These are phyloP conservation scores for Xylariaceae sp. DNA, from an alignment of 2,329 filamentous ascomycete species.

Conservation along the genomic window DNA sequence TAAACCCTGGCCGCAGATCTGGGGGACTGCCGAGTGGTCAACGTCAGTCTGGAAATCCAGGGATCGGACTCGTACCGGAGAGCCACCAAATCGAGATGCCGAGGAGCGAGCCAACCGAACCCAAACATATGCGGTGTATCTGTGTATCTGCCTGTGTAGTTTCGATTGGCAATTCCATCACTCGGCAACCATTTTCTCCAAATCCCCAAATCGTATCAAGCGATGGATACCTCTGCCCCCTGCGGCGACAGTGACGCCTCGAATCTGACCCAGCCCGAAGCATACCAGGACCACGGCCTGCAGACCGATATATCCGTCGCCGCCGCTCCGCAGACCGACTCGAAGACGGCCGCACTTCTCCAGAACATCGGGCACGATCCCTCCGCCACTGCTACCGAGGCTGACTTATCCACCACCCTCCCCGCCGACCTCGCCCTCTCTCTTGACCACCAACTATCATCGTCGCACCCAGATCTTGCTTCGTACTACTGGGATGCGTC, in stretches of 20 bases:
- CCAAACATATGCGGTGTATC: neutral
- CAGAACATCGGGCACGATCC: slow-evolving; percentile 19
- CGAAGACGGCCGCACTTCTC: slow-evolving; percentile 24
- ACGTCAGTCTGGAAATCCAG: too few relatives aligned
- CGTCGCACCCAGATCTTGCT: slow-evolving; percentile 22
- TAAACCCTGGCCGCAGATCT: too few relatives aligned
- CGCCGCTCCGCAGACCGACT: slow-evolving; percentile 19
- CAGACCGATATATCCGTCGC: slow-evolving; percentile 1
- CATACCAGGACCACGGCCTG: neutral
- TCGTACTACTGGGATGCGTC: slow-evolving; percentile 55
- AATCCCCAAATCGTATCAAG: slow-evolving; percentile 2
- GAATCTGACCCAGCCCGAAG: slow-evolving; percentile 1
- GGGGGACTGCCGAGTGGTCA: too few relatives aligned
- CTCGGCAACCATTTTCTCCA: neutral
- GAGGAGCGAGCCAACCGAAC: too few relatives aligned
- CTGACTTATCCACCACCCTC: slow-evolving; percentile 12
- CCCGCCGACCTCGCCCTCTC: slow-evolving; percentile 26
- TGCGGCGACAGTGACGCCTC: slow-evolving; percentile 15
- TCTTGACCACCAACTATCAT: slow-evolving; percentile 15
- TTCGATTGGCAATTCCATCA: slow-evolving; percentile 1
- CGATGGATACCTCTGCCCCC: slow-evolving; percentile 8
- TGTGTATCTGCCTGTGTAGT: neutral
- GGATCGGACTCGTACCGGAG: too few relatives aligned
- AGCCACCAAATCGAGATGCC: too few relatives aligned
- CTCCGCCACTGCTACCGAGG: slow-evolving; percentile 5